These are phyloP conservation scores for Irpex sp. DNA, from an alignment of 1,284 basidiomycete species.

Conservation along the genomic window DNA sequence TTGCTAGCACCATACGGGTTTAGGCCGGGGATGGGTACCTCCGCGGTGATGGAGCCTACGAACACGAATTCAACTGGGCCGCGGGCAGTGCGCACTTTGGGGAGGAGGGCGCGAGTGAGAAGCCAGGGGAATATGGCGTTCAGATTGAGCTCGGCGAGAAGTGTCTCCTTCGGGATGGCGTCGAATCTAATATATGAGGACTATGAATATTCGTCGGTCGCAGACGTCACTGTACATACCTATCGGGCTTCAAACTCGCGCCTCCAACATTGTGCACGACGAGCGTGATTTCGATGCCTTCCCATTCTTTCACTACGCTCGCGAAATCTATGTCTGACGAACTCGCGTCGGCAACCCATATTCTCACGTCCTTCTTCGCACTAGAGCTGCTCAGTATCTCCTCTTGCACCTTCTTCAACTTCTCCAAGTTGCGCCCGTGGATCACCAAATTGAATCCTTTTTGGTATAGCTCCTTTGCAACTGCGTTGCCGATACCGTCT, in stretches of 20 bases:
- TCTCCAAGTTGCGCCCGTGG: constrained; percentile 26
- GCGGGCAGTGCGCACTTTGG: constrained; percentile 6
- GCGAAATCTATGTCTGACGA: constrained; percentile 19
- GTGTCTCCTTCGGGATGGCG: constrained; percentile 1
- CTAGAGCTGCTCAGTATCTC: constrained; percentile 14
- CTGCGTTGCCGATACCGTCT: constrained; percentile 26
- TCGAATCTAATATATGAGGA: background rate
- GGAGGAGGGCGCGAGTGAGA: constrained; percentile 7
- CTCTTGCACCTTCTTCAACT: constrained; percentile 21
- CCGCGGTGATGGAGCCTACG: constrained; percentile 7
- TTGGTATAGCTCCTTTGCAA: constrained; percentile 23
- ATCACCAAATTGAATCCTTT: constrained; percentile 27
- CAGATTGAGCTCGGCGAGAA: constrained; percentile 4
- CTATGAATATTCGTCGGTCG: background rate
- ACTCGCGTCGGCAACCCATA: constrained; percentile 24
- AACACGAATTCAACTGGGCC: constrained; percentile 9
- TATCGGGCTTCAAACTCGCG: background rate
- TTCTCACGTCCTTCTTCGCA: constrained; percentile 16
- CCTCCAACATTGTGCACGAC: constrained; percentile 27
- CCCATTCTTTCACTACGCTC: constrained; percentile 17
- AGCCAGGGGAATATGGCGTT: constrained; percentile 6
- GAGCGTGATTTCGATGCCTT: constrained; percentile 23
- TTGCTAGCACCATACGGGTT: constrained; percentile 7
- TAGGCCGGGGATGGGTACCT: constrained; percentile 1
- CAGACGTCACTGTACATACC: background rate